phyloP scores from a whole-genome alignment of 768 basidiomycete species.

The Boletus rubroflammeus region DNA sequence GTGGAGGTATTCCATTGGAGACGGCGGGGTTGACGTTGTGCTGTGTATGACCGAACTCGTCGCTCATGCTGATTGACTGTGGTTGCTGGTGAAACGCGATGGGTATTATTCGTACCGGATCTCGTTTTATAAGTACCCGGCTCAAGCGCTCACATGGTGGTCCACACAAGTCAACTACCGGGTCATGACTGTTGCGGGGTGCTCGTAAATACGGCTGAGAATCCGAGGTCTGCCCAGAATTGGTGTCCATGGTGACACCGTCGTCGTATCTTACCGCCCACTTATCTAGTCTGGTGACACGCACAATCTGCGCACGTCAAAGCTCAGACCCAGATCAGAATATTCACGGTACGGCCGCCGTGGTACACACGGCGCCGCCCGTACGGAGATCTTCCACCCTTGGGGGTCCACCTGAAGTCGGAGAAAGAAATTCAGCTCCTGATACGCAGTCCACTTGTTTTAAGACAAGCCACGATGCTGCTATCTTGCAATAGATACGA shows the following conservation, averaged over 20 bases:
- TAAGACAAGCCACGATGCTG: background rate
- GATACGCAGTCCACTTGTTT: background rate
- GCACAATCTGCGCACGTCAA: constrained; percentile 1
- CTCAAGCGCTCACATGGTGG: background rate
- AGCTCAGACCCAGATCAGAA: background rate
- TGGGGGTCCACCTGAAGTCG: background rate
- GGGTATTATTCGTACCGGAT: background rate
- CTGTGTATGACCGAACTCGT: constrained; percentile 9
- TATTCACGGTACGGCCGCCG: background rate
- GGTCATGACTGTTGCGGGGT: background rate
- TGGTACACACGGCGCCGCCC: background rate
- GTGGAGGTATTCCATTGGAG: constrained; percentile 40
- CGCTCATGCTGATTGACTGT: constrained; percentile 7
- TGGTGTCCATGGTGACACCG: background rate
- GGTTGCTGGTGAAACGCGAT: background rate
- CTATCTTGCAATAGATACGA: background rate
- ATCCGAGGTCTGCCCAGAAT: background rate
- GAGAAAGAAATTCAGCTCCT: background rate
- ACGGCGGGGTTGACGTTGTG: constrained; percentile 24
- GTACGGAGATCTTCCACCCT: background rate
- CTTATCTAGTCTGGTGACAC: background rate
- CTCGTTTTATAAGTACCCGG: background rate
- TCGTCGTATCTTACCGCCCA: too few relatives aligned
- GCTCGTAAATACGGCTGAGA: background rate
- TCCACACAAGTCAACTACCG: background rate